A percentile compares a stretch with the other conserved stretches of the same genome.
These are phyloP conservation scores for Dactylellina cionopaga DNA, from an alignment of 2,329 filamentous ascomycete genomes.

Conservation along the genomic window DNA sequence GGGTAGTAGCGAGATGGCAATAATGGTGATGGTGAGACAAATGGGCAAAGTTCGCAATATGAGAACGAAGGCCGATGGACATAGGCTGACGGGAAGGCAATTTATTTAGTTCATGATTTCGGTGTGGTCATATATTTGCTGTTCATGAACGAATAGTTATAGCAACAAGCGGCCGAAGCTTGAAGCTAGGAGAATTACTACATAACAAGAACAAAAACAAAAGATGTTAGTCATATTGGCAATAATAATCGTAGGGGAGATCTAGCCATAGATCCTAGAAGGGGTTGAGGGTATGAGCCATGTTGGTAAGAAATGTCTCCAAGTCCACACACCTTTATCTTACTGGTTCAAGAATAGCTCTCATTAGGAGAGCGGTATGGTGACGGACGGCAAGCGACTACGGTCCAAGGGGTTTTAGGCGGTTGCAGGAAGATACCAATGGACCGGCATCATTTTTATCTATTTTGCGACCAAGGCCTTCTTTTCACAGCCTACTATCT, in stretches of 20 bases:
- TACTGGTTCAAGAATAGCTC: slow-evolving; percentile 40
- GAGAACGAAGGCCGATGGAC: slow-evolving; percentile 36
- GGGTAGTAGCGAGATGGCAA: slow-evolving; percentile 47
- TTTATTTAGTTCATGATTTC: slow-evolving; percentile 38
- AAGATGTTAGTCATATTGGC: slow-evolving; percentile 47
- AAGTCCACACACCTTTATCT: slow-evolving; percentile 40
- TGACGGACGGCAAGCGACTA: slow-evolving; percentile 21
- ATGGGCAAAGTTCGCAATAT: slow-evolving; percentile 48
- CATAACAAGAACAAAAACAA: slow-evolving; percentile 33
- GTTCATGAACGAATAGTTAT: slow-evolving; percentile 7
- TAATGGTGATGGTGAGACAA: slow-evolving; percentile 47
- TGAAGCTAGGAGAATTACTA: slow-evolving; percentile 25
- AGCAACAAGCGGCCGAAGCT: slow-evolving; percentile 16
- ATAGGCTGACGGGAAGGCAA: slow-evolving; percentile 47
- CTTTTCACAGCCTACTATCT: slow-evolving; percentile 45
- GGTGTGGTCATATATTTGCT: slow-evolving; percentile 36
- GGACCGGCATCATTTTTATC: slow-evolving; percentile 29
- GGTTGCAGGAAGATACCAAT: slow-evolving; percentile 45
- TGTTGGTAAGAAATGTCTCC: slow-evolving; percentile 22
- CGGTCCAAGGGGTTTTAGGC: slow-evolving; percentile 17
- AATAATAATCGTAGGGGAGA: slow-evolving; percentile 41
- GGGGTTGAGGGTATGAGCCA: slow-evolving; percentile 35
- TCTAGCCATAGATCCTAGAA: slow-evolving; percentile 47
- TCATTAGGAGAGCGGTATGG: slow-evolving; percentile 31
- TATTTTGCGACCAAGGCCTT: slow-evolving; percentile 41